Evolutionary conservation across 768 basidiomycete genomes (phyloP), one percentile per base, ranked within the genome.

Genomic region (Plicaturopsis crispa): DNA sequence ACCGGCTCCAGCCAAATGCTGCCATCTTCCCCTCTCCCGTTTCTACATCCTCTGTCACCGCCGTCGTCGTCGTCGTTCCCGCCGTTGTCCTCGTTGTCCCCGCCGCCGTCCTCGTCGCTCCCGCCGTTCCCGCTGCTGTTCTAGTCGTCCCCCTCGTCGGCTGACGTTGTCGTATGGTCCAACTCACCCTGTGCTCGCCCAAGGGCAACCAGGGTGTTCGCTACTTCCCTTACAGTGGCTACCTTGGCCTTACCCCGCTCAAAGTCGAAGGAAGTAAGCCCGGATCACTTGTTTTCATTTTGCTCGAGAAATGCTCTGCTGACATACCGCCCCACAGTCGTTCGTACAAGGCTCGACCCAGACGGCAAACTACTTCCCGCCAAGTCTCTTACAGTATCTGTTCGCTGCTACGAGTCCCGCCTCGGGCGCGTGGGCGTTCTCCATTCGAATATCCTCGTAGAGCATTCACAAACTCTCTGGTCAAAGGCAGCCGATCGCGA

Each of bases 401-500:
- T 91, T 31, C 75, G 86, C 31, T 91, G 87, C 60, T 89, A 89
- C 55, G 87, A 91, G 65, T 69, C 80, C 30, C 76, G 85, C 22
- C 59, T 79, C 36, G 74, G 75, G 42, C 78, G 75, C 44, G 60
- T 78, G 40, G 75, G 74, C 38, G 58, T 70, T 12, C 44, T 68
- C 18, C 72, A 74, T 31, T 75, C 79, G 24, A 84, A 81, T 38
- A 47, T 84, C 21, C 70, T 89, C 45, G 81, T 76, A 49, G 83
- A 88, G 46, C 65, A 77, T 51, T 67, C 73, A 6, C 67, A 78
- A 45, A 63, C 72, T 8, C 70, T 90, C 31, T 89, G 87, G 86
- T 62, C 68, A 31, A 80, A 82, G 51, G 70, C 72, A 13, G 69
- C 72, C 36, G 50, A 57, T n/a, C 65, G 67, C 36, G 72, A 77